phyloP scores from a whole-genome alignment of 2,329 filamentous ascomycete genomes.

The Sclerotinia subarctica region DNA sequence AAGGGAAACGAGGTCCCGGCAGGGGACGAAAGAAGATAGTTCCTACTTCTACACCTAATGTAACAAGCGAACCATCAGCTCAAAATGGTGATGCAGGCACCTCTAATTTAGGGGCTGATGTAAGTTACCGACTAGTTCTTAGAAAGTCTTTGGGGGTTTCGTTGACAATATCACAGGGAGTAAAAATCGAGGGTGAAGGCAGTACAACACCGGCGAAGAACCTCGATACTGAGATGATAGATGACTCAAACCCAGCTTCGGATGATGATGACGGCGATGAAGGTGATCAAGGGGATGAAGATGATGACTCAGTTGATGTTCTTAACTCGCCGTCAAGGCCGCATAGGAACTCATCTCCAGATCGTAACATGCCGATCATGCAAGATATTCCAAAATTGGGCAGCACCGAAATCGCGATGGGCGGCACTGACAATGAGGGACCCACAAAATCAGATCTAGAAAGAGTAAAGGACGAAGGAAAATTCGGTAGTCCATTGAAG shows the following conservation, averaged over 20 bases:
- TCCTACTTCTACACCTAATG: slow-evolving; percentile 25
- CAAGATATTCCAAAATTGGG: slow-evolving; percentile 22
- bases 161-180: slow-evolving; percentile 26
- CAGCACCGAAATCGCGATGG: slow-evolving; percentile 24
- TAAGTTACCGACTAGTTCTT: slow-evolving; percentile 24
- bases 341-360: slow-evolving; percentile 23
- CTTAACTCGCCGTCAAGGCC: slow-evolving; percentile 37
- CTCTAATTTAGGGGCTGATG: slow-evolving; percentile 27
- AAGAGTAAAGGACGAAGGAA: slow-evolving; percentile 27
- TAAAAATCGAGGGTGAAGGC: slow-evolving; percentile 31
- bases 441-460: slow-evolving; percentile 24
- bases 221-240: slow-evolving; percentile 39
- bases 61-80: slow-evolving; percentile 27
- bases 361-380: slow-evolving; percentile 20
- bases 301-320: slow-evolving; percentile 43
- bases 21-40: slow-evolving; percentile 66
- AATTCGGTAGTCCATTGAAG: slow-evolving; percentile 35
- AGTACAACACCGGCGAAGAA: slow-evolving; percentile 24
- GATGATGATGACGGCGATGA: slow-evolving; percentile 36
- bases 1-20: slow-evolving; percentile 76
- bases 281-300: slow-evolving; percentile 44
- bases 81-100: slow-evolving; percentile 18
- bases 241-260: slow-evolving; percentile 34
- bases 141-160: not conserved
- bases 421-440: slow-evolving; percentile 21